A percentile compares a stretch with the other conserved stretches of the same genome.
phyloP scores from a whole-genome alignment of 169 alveolate species.

The Pseudocohnilembus persalinus region DNA sequence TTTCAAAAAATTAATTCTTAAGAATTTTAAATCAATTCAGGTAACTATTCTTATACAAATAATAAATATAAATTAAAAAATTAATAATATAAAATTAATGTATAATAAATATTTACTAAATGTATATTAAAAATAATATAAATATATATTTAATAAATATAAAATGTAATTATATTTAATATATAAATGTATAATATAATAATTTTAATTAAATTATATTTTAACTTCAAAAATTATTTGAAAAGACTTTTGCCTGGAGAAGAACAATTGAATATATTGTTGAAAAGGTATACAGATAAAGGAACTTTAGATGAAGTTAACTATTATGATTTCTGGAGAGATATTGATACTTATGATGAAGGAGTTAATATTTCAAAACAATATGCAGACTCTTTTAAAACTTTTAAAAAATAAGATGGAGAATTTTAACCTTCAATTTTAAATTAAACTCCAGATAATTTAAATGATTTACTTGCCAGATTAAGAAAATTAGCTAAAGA shows the following conservation, averaged over 20 bases:
- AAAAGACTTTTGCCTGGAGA: constrained; percentile 57
- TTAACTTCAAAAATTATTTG: too few species aligned
- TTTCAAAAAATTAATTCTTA: constrained; percentile 73
- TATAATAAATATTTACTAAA: too few species aligned
- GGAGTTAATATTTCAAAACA: constrained; percentile 65
- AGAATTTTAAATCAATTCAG: constrained; percentile 71
- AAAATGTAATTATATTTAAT: too few species aligned
- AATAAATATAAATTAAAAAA: too few species aligned
- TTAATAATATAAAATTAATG: too few species aligned
- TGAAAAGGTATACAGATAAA: constrained; percentile 77
- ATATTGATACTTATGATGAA: constrained; percentile 78
- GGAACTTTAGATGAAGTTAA: constrained; percentile 84
- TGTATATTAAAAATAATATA: too few species aligned
- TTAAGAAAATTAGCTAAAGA: constrained; percentile 64
- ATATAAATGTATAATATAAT: background rate
- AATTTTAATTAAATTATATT: too few species aligned
- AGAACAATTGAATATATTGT: constrained; percentile 51
- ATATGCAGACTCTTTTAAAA: constrained; percentile 62
- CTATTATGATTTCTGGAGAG: constrained; percentile 78
- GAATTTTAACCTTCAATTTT: constrained; percentile 39
- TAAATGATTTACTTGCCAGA: constrained; percentile 74
- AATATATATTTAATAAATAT: too few species aligned
- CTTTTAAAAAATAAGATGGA: constrained; percentile 35
- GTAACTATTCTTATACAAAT: too few species aligned
- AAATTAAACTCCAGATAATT: constrained; percentile 64